These are phyloP conservation scores for Yamadazyma taylorii DNA, from an alignment of 1,139 yeast genomes.

Conservation along the genomic window DNA sequence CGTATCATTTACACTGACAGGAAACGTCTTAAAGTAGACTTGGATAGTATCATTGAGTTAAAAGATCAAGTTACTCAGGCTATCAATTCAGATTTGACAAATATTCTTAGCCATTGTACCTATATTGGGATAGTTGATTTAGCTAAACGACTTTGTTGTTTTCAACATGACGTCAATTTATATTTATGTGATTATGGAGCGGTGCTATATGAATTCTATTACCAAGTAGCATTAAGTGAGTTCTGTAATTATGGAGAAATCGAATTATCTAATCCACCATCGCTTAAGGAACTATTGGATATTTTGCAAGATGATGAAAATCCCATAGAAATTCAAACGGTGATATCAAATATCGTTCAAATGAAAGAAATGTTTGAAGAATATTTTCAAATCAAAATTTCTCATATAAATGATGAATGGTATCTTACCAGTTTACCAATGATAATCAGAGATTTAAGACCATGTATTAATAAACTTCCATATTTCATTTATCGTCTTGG, in stretches of 20 bases:
- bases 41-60: conserved; percentile 61
- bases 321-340: conserved; percentile 18
- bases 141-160: conserved; percentile 64
- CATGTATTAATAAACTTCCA: conserved; percentile 65
- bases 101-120: conserved; percentile 65
- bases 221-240: conserved; percentile 75
- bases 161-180: conserved; percentile 79
- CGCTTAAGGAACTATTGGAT: conserved; percentile 29
- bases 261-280: conserved; percentile 39
- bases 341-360: conserved; percentile 29
- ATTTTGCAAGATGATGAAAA: conserved; percentile 18
- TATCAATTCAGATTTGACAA: conserved; percentile 58
- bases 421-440: conserved; percentile 60
- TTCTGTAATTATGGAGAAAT: conserved; percentile 81
- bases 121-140: conserved; percentile 85
- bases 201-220: conserved; percentile 66
- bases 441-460: conserved; percentile 60
- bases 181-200: conserved; percentile 81
- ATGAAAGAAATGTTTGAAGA: conserved; percentile 80
- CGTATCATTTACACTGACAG: conserved; percentile 9
- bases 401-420: conserved; percentile 26
- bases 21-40: conserved; percentile 35
- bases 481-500: conserved; percentile 65
- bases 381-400: conserved; percentile 62
- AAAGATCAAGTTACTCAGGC: conserved; percentile 48